A percentile compares a stretch with the other conserved stretches of the same genome.
These are phyloP conservation scores for Astraeus odoratus DNA, from an alignment of 768 basidiomycete genomes.

Conservation along the genomic window DNA sequence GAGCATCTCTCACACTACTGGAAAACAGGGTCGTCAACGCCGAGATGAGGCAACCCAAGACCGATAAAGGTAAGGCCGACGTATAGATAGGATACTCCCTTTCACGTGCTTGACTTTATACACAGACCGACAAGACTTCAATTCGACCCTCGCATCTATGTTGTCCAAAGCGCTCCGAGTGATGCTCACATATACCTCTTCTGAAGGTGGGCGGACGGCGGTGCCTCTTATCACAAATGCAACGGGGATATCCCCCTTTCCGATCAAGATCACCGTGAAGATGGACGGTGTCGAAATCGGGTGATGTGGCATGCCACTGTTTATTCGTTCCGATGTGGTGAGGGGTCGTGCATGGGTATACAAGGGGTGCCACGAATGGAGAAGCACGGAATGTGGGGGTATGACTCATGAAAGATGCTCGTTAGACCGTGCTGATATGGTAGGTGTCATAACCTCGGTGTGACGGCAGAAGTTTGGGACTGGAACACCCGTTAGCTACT, in stretches of 20 bases:
- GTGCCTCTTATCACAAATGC: slow-evolving; percentile 80
- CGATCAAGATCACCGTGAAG: slow-evolving; percentile 60
- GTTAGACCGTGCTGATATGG: too few relatives aligned
- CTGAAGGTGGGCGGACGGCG: slow-evolving; percentile 63
- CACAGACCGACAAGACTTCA: slow-evolving; percentile 46
- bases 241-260: slow-evolving; percentile 73
- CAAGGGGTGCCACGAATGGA: too few relatives aligned
- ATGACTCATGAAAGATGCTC: too few relatives aligned
- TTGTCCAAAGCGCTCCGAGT: slow-evolving; percentile 61
- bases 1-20: too few relatives aligned
- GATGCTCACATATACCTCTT: slow-evolving; percentile 74
- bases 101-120: not conserved
- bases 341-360: too few relatives aligned
- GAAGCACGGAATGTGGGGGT: too few relatives aligned
- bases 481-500: too few relatives aligned
- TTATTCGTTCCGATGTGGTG: too few relatives aligned
- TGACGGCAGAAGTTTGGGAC: too few relatives aligned
- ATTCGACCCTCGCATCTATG: slow-evolving; percentile 49
- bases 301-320: too few relatives aligned
- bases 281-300: slow-evolving; percentile 62
- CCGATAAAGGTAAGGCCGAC: slow-evolving; percentile 45
- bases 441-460: too few relatives aligned
- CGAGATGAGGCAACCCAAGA: slow-evolving; percentile 66
- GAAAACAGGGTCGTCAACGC: slow-evolving; percentile 68
- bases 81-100: not conserved